Evolutionary conservation across 768 basidiomycete species (phyloP).

Genomic region (Boletus patriciae): DNA sequence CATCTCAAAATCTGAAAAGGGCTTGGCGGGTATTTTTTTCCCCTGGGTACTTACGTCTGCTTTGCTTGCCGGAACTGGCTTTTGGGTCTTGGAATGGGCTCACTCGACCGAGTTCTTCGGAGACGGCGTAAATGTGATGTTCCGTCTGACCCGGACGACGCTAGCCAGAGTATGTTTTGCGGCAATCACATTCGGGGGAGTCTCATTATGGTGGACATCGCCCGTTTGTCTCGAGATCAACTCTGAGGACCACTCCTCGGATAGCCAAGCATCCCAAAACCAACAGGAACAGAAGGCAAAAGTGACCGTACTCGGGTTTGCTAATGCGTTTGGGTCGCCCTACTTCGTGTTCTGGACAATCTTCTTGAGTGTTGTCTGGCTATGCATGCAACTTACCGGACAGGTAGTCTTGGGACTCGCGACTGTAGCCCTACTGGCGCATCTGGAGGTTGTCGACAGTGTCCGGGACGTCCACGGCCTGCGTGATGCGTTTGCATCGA

Average conservation of each 20-base stretch:
- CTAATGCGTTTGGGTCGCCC: slow-evolving; percentile 86
- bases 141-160: slow-evolving; percentile 59
- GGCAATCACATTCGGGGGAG: slow-evolving; percentile 52
- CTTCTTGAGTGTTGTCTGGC: slow-evolving; percentile 52
- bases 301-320: slow-evolving; percentile 74
- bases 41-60: slow-evolving; percentile 56
- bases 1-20: slow-evolving; percentile 72
- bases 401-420: slow-evolving; percentile 73
- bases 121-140: slow-evolving; percentile 37
- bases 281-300: slow-evolving; percentile 39
- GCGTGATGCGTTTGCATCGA: slow-evolving; percentile 49
- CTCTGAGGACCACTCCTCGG: slow-evolving; percentile 20
- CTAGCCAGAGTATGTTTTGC: slow-evolving; percentile 58
- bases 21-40: slow-evolving; percentile 65
- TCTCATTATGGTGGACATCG: slow-evolving; percentile 65
- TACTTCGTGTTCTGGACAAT: slow-evolving; percentile 83
- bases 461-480: slow-evolving; percentile 67
- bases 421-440: slow-evolving; percentile 65
- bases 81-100: slow-evolving; percentile 83
- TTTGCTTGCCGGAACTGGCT: slow-evolving; percentile 57
- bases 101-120: slow-evolving; percentile 56
- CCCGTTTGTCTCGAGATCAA: slow-evolving; percentile 75
- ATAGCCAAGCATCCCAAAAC: slow-evolving; percentile 2
- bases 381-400: slow-evolving; percentile 72
- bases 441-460: slow-evolving; percentile 80